Evolutionary conservation across 805 yeast genomes (phyloP), one percentile per base, ranked within the genome.

Genomic region (Ogataea degrootiae): DNA sequence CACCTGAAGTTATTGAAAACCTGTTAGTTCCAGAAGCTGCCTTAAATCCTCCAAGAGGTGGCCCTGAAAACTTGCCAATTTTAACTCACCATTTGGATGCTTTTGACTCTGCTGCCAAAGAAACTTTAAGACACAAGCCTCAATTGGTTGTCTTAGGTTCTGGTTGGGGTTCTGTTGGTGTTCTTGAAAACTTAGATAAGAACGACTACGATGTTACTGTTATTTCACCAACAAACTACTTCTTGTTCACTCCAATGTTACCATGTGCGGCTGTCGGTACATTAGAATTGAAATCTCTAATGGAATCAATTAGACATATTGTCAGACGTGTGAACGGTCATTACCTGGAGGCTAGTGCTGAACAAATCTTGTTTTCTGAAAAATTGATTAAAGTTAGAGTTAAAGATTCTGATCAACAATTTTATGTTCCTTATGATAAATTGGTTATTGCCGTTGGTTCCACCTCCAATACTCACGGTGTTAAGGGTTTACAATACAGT

Each of bases 241-340:
- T 83, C 63, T 61, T 83, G 52, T 82, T 83, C 64, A 83, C 88
- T 17, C 88, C 88, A 1, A 69, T 83, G 68, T 70, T 83, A 36
- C 87, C 87, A 2, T 76, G 79, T 43, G 85, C 87, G 19, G 85
- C 88, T 5, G 84, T 83, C 3, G 87, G 87, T 43, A 83, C 88
- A 9, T 67, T 83, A 44, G 85, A 82, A 49, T 75, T 82, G 42
- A 80, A 82, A 58, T 77, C 86, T 3, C 62, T 83, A 48, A 76
- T 78, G 58, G 88, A 83, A 56, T 80, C 85, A 34, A 78, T 83
- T 45, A 74, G 89, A 51, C 71, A 75, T 51, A 74, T 83, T 47
- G 76, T 82, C 22, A 67, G 68, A 36, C 58, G 70, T 22, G 71
- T 79, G 36, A 71, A 72, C 49, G 87, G 85, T 19, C 85, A 83